Conservation (phyloP, 495 filamentous ascomycete species). For the Penicillium waksmanii region DNA sequence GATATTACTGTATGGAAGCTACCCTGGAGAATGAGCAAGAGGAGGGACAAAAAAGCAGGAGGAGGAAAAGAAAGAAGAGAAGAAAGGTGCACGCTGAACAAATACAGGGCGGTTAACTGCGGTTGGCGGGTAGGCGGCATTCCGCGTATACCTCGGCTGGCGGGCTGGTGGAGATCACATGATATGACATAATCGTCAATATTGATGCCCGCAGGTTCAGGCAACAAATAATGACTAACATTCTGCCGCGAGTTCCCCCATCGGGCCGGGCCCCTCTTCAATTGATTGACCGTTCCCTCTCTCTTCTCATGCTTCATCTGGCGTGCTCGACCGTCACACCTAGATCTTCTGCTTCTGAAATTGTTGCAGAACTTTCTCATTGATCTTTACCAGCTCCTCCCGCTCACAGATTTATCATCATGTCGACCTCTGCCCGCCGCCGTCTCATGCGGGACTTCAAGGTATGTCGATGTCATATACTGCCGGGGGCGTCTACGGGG, state of each 20-base stretch:
- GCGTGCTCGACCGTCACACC: conserved; percentile 6
- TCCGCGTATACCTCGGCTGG: conserved; percentile 32
- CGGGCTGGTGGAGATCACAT: conserved; percentile 28
- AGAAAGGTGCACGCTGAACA: neutral
- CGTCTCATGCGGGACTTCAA: conserved; percentile 99
- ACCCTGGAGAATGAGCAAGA: neutral
- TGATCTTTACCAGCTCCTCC: conserved; percentile 3
- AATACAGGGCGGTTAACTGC: conserved; percentile 3
- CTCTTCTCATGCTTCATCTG: conserved; percentile 10
- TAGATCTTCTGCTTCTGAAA: conserved; percentile 6
- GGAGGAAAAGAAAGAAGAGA: neutral
- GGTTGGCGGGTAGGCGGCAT: conserved; percentile 3
- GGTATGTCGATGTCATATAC: conserved; percentile 55
- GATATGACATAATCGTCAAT: conserved; percentile 24
- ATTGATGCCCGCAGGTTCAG: neutral
- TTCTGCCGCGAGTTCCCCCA: conserved; percentile 6
- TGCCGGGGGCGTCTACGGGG: conserved; percentile 5
- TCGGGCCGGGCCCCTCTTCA: conserved; percentile 18
- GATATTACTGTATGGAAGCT: neutral
- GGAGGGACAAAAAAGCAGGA: neutral
- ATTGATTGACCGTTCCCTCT: conserved; percentile 7
- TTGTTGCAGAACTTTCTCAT: conserved; percentile 2
- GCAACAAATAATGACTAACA: neutral
- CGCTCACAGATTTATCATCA: conserved; percentile 41
- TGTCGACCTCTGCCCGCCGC: conserved; percentile 93